Conservation (phyloP, 1,284 basidiomycete species). For the Marasmius fiardii region DNA sequence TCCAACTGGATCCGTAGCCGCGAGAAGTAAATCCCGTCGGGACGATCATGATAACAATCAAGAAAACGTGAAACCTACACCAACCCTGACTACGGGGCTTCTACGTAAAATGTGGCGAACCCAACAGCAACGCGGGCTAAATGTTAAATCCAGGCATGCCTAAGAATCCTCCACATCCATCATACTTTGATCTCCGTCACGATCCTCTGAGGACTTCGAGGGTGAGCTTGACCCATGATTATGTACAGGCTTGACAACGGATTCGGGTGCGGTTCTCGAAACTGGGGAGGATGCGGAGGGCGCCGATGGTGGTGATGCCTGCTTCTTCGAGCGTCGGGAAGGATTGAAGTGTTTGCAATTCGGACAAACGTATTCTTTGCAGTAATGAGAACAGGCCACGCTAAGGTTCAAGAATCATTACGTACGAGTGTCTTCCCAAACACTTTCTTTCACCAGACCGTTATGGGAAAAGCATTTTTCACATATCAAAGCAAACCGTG, state of each 20-base stretch:
- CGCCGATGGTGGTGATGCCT: not conserved
- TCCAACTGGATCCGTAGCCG: too few relatives aligned
- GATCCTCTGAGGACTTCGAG: not conserved
- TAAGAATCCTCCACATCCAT: conserved; percentile 6
- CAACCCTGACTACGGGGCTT: too few relatives aligned
- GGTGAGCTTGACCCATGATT: not conserved
- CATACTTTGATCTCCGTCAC: conserved; percentile 1
- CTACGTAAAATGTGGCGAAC: too few relatives aligned
- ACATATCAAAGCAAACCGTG: conserved; percentile 93
- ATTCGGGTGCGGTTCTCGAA: not conserved
- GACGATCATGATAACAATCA: too few relatives aligned
- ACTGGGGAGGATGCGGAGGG: not conserved
- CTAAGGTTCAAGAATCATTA: conserved; percentile 19
- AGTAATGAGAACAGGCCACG: conserved; percentile 5
- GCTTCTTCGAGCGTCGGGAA: conserved; percentile 39
- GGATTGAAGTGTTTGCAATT: conserved; percentile 76
- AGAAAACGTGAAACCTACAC: too few relatives aligned
- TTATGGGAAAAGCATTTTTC: conserved; percentile 92
- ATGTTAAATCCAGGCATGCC: not conserved
- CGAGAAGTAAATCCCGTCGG: too few relatives aligned
- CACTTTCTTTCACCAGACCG: conserved; percentile 85
- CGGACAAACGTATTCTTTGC: conserved; percentile 72
- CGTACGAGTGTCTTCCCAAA: conserved; percentile 91
- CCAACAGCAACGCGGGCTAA: too few relatives aligned
- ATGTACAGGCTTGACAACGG: not conserved